Conservation (phyloP, 345 rosid species). For the Limnanthes douglasii region DNA sequence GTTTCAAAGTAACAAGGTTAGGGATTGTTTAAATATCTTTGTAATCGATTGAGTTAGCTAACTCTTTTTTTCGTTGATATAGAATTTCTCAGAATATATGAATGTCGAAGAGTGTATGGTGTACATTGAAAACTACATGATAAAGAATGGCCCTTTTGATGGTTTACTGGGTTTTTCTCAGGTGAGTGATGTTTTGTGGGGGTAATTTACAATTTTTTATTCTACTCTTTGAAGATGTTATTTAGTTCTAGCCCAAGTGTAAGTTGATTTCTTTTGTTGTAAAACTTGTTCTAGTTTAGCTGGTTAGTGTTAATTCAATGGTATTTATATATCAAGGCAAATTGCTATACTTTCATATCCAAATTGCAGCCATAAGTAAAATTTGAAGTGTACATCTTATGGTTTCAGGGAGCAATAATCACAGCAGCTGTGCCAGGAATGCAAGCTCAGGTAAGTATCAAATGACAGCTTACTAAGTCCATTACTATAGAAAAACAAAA, state of each 20-base stretch:
- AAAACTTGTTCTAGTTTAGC: too few relatives aligned
- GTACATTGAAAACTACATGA: conserved; percentile 30
- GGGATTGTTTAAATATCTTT: too few relatives aligned
- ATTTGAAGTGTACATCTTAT: too few relatives aligned
- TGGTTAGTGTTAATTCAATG: too few relatives aligned
- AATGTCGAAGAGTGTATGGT: conserved; percentile 25
- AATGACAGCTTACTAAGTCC: neutral
- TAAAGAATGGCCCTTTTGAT: conserved; percentile 28
- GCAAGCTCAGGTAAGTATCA: conserved; percentile 13
- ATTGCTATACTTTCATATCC: too few relatives aligned
- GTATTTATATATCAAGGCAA: too few relatives aligned
- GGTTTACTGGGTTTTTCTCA: conserved; percentile 38
- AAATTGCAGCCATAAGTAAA: too few relatives aligned
- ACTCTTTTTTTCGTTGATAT: too few relatives aligned
- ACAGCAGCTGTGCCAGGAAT: conserved; percentile 13
- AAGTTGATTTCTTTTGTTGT: conserved; percentile 1
- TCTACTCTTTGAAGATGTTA: too few relatives aligned
- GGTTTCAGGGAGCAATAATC: conserved; percentile 15
- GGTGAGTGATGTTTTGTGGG: conserved; percentile 6
- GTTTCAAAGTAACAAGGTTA: conserved; percentile 11
- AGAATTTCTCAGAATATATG: conserved; percentile 17
- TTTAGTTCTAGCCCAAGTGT: too few relatives aligned
- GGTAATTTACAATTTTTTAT: neutral
- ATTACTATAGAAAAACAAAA: too few relatives aligned
- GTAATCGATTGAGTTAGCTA: too few relatives aligned